phyloP scores from a whole-genome alignment of 1,284 basidiomycete species.

The Uromyces viciae-fabae region DNA sequence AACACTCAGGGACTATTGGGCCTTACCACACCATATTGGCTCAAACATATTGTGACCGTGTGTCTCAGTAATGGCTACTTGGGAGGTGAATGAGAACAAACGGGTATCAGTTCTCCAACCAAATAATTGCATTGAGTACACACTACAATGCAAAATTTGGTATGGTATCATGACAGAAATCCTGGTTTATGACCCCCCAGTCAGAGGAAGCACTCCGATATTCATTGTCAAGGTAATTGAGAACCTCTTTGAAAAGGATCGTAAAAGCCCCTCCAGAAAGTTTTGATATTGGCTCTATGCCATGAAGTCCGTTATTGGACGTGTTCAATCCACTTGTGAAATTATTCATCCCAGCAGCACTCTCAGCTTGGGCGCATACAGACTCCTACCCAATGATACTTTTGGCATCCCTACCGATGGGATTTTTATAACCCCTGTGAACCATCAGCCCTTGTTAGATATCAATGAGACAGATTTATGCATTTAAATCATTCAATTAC shows the following conservation, averaged over 20 bases:
- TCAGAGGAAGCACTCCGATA: too few relatives aligned
- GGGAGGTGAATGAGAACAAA: neutral
- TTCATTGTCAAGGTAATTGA: neutral
- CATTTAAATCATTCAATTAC: too few relatives aligned
- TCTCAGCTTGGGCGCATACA: neutral
- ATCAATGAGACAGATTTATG: too few relatives aligned
- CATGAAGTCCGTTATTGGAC: neutral
- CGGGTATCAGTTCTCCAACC: too few relatives aligned
- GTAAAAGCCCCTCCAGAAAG: neutral
- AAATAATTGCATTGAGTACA: too few relatives aligned
- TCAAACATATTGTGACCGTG: neutral
- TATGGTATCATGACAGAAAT: too few relatives aligned
- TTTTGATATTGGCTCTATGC: neutral
- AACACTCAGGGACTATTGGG: neutral
- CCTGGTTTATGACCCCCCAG: too few relatives aligned
- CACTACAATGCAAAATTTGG: too few relatives aligned
- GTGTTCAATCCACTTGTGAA: neutral
- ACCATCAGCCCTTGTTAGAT: neutral
- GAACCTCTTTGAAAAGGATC: neutral
- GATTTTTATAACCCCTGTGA: neutral
- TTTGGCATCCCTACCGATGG: neutral
- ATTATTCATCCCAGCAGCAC: neutral
- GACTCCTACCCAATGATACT: neutral
- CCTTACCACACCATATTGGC: neutral
- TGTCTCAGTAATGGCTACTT: neutral